Percentiles rank a stretch among this genome's conserved stretches.
Evolutionary conservation across 176 grass and related monocot species (phyloP).

Genomic region (Carex parvula): DNA sequence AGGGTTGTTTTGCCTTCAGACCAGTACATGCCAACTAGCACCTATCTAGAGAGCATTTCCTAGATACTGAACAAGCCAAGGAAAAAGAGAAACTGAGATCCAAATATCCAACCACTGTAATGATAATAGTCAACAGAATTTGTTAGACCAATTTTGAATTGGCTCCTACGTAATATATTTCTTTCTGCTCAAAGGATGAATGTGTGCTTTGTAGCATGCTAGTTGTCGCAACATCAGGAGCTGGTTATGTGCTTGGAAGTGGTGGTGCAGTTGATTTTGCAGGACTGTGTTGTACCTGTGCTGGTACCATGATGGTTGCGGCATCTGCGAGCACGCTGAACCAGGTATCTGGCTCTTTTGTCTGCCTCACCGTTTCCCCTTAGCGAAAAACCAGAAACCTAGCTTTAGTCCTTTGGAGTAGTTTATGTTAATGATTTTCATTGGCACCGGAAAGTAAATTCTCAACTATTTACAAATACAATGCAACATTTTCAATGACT

Average conservation of each 20-base stretch:
- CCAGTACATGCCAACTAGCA: not conserved
- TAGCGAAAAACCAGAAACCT: not conserved
- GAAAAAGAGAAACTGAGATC: not conserved
- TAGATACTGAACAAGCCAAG: not conserved
- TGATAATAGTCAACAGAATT: not conserved
- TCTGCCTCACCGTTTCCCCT: not conserved
- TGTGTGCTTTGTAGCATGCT: slow-evolving; percentile 60
- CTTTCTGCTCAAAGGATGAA: slow-evolving; percentile 14
- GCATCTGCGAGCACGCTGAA: slow-evolving; percentile 95
- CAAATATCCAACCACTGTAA: not conserved
- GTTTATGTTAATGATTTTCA: not conserved
- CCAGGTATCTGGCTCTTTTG: slow-evolving; percentile 46
- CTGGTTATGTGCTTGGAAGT: slow-evolving; percentile 93
- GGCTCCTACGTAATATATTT: not conserved
- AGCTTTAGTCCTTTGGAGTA: not conserved
- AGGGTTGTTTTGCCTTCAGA: not conserved
- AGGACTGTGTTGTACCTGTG: slow-evolving; percentile 83
- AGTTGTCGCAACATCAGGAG: slow-evolving; percentile 93
- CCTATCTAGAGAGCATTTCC: not conserved
- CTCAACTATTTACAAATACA: not conserved
- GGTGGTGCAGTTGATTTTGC: slow-evolving; percentile 60
- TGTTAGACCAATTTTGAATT: slow-evolving; percentile 1
- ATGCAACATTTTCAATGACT: not conserved
- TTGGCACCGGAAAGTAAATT: not conserved
- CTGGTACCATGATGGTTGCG: slow-evolving; percentile 99